A percentile compares a stretch with the other conserved stretches of the same genome.
Evolutionary conservation across 73 alveolate species (phyloP).

Genomic region (Durusdinium trenchii): DNA sequence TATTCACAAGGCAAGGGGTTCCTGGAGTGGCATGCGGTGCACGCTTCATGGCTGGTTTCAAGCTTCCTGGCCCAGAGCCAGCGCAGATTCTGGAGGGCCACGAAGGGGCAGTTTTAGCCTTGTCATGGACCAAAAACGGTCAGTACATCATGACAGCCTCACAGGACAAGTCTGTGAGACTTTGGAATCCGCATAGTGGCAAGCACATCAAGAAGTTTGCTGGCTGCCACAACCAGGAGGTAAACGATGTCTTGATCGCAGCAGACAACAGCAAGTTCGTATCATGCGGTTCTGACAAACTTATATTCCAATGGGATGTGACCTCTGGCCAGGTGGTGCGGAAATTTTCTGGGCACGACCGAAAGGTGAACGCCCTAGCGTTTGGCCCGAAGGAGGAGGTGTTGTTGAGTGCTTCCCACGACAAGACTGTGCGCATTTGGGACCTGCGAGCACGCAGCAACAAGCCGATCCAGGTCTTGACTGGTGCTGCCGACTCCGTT

Average conservation of each 20-base stretch:
- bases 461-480: conserved; percentile 96
- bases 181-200: conserved; percentile 98
- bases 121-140: conserved; percentile 82
- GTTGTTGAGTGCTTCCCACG: conserved; percentile 97
- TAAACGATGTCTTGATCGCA: conserved; percentile 96
- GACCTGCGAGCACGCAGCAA: conserved; percentile 96
- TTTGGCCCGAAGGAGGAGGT: conserved; percentile 94
- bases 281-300: conserved; percentile 98
- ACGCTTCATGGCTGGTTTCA: conserved; percentile 10
- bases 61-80: conserved; percentile 47
- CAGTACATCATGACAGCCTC: conserved; percentile 92
- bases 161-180: conserved; percentile 96
- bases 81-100: conserved; percentile 76
- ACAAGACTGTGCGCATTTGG: conserved; percentile 97
- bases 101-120: conserved; percentile 37
- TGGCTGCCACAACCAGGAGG: conserved; percentile 98
- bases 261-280: conserved; percentile 97
- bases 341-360: conserved; percentile 64
- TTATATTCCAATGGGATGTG: conserved; percentile 97
- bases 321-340: conserved; percentile 96
- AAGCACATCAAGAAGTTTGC: conserved; percentile 96
- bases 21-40: too few species aligned
- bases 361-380: conserved; percentile 54
- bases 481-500: conserved; percentile 88
- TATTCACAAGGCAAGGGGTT: too few species aligned